Evolutionary conservation across 441 rosid species (phyloP).

Genomic region (Melastoma candidum): DNA sequence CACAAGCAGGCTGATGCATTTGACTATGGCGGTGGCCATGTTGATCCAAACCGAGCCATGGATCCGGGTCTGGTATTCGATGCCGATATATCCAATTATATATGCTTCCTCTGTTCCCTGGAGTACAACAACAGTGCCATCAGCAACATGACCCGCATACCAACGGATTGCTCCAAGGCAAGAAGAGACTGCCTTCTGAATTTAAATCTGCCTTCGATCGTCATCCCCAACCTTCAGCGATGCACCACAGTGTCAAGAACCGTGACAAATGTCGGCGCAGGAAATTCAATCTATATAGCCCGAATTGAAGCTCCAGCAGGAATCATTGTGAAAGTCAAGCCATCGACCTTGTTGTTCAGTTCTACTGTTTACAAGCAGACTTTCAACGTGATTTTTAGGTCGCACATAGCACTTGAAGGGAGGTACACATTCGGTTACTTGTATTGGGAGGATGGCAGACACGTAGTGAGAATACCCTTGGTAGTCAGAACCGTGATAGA

Average conservation of each 20-base stretch:
- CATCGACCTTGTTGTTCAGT: constrained; percentile 38
- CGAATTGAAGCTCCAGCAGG: constrained; percentile 40
- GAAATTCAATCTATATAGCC: constrained; percentile 34
- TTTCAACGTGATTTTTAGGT: constrained; percentile 21
- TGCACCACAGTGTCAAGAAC: constrained; percentile 39
- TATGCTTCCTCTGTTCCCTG: constrained; percentile 26
- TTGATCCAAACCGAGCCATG: constrained; percentile 28
- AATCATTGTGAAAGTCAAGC: constrained; percentile 31
- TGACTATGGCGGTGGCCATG: constrained; percentile 41
- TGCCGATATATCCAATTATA: constrained; percentile 18
- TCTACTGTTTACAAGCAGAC: constrained; percentile 25
- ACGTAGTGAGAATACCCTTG: constrained; percentile 36
- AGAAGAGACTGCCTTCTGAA: constrained; percentile 21
- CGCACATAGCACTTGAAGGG: constrained; percentile 31
- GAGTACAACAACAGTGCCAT: constrained; percentile 36
- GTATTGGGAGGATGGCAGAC: constrained; percentile 39
- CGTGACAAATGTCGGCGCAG: constrained; percentile 57
- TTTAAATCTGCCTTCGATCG: constrained; percentile 49
- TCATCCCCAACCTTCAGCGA: constrained; percentile 46
- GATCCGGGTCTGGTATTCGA: constrained; percentile 32
- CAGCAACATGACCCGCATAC: constrained; percentile 24
- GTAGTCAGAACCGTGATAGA: constrained; percentile 28
- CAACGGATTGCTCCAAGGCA: constrained; percentile 24
- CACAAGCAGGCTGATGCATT: constrained; percentile 43
- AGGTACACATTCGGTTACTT: constrained; percentile 41